Conservation (phyloP, 2,329 filamentous ascomycete species). For the Cercospora sesami region DNA sequence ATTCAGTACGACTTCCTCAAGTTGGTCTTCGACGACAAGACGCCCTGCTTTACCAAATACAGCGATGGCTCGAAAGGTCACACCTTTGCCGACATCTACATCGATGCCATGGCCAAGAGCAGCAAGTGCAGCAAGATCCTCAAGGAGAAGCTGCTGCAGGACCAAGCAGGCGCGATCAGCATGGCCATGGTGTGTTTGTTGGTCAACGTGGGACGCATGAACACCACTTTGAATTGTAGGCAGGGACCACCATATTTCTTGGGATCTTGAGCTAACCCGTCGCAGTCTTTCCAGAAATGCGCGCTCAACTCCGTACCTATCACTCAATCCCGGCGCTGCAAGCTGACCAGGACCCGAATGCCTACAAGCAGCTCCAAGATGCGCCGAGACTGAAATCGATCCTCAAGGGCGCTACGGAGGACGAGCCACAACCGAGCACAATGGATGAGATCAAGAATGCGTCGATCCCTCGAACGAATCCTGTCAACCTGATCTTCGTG, state of each 20-base stretch:
- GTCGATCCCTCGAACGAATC: slow-evolving; percentile 79
- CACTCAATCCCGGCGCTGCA: slow-evolving; percentile 96
- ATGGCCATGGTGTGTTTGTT: slow-evolving; percentile 99
- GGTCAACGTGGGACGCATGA: slow-evolving; percentile 98
- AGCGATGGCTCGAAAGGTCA: slow-evolving; percentile 75
- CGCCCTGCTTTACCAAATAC: slow-evolving; percentile 82
- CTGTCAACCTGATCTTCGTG: slow-evolving; percentile 95
- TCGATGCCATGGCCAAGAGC: slow-evolving; percentile 97
- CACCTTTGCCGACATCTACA: slow-evolving; percentile 91
- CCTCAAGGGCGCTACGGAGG: slow-evolving; percentile 92
- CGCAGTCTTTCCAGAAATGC: slow-evolving; percentile 97
- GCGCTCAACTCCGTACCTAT: slow-evolving; percentile 93
- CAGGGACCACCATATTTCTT: slow-evolving; percentile 12
- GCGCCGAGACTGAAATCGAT: slow-evolving; percentile 95
- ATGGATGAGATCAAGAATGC: slow-evolving; percentile 76
- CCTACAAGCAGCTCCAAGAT: slow-evolving; percentile 97
- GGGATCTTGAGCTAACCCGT: slow-evolving; percentile 25
- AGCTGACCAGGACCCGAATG: slow-evolving; percentile 88
- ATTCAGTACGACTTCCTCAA: slow-evolving; percentile 86
- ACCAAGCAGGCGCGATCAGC: slow-evolving; percentile 86
- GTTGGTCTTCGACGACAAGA: slow-evolving; percentile 74
- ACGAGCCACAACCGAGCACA: slow-evolving; percentile 78
- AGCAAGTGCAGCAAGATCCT: slow-evolving; percentile 99
- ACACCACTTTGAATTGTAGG: slow-evolving; percentile 95
- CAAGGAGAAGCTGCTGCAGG: slow-evolving; percentile 91